phyloP scores from a whole-genome alignment of 164 flowering plant genomes.

The Vitis riparia region DNA sequence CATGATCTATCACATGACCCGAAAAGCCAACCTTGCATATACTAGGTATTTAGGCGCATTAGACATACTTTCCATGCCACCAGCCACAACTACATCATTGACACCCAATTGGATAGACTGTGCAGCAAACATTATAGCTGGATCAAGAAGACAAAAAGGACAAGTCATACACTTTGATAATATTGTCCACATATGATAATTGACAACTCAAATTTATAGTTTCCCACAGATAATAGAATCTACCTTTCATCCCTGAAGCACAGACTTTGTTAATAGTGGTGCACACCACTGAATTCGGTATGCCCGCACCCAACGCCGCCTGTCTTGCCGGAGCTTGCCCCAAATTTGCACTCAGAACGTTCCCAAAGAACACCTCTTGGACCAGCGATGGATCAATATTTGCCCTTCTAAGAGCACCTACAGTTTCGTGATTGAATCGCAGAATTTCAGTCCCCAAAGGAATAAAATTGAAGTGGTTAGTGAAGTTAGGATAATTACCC shows the following conservation, averaged over 20 bases:
- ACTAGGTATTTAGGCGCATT: constrained; percentile 75
- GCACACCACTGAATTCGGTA: constrained; percentile 81
- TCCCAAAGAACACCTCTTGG: constrained; percentile 95
- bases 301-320: constrained; percentile 94
- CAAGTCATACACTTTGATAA: not conserved
- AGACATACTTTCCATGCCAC: constrained; percentile 96
- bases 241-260: constrained; percentile 94
- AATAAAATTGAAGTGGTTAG: not conserved
- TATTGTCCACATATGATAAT: not conserved
- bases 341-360: constrained; percentile 92
- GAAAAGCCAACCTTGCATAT: constrained; percentile 46
- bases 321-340: constrained; percentile 99
- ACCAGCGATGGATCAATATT: constrained; percentile 78
- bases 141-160: constrained; percentile 1
- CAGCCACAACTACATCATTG: constrained; percentile 78
- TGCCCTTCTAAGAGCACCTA: constrained; percentile 89
- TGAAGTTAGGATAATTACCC: constrained; percentile 20
- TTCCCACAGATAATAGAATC: not conserved
- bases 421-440: not conserved
- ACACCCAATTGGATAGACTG: constrained; percentile 67
- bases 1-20: no score
- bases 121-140: constrained; percentile 83
- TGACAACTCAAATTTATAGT: no score
- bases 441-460: not conserved
- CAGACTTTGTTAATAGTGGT: constrained; percentile 93